phyloP scores from a whole-genome alignment of 352 stramenopile genomes.

The Globisporangium paddicum region DNA sequence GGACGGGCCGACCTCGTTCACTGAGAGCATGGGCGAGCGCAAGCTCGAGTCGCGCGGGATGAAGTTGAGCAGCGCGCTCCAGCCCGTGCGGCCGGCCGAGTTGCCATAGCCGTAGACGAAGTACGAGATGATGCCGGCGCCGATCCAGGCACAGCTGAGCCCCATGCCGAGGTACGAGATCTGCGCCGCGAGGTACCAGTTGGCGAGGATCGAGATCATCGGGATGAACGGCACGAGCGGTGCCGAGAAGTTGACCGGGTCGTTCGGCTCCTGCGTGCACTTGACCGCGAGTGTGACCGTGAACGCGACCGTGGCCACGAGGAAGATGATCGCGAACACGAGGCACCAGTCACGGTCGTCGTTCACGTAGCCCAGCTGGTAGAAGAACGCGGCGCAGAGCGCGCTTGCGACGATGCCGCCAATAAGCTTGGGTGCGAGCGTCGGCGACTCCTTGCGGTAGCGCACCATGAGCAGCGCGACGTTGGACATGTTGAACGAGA shows the following conservation, averaged over 20 bases:
- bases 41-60: constrained; percentile 38
- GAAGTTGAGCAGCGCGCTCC: constrained; percentile 46
- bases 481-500: constrained; percentile 89
- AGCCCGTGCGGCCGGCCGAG: constrained; percentile 55
- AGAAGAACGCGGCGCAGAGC: constrained; percentile 48
- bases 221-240: constrained; percentile 71
- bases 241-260: constrained; percentile 41
- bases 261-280: constrained; percentile 48
- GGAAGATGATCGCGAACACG: constrained; percentile 40
- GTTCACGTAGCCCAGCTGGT: constrained; percentile 69
- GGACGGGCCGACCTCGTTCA: constrained; percentile 36
- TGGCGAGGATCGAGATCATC: constrained; percentile 44
- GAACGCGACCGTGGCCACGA: constrained; percentile 27
- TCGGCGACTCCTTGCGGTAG: constrained; percentile 49
- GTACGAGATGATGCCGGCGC: constrained; percentile 59
- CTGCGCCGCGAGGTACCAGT: constrained; percentile 72
- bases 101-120: constrained; percentile 73
- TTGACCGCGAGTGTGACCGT: constrained; percentile 45
- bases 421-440: constrained; percentile 36
- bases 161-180: constrained; percentile 48
- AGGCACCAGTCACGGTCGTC: constrained; percentile 27
- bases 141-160: constrained; percentile 48
- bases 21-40: constrained; percentile 50
- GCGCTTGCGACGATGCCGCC: constrained; percentile 31
- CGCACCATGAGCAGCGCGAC: constrained; percentile 70